Percentiles rank a stretch among this genome's conserved stretches.
phyloP scores from a whole-genome alignment of 805 yeast species.

The Tetrapisispora fleetii region DNA sequence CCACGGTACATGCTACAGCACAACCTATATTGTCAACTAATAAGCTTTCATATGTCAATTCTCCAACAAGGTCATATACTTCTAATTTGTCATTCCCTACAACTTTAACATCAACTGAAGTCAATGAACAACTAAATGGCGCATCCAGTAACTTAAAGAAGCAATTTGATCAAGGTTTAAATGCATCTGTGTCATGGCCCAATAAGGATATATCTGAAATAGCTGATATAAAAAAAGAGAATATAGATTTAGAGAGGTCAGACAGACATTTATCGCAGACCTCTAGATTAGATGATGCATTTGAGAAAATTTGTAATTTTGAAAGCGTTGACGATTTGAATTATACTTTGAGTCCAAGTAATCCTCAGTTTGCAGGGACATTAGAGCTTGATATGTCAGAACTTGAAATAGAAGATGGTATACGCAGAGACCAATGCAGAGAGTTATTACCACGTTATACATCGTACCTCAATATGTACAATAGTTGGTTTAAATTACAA shows the following conservation, averaged over 20 bases:
- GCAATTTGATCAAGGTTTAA: neutral
- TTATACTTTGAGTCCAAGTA: slow-evolving; percentile 8
- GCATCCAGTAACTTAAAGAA: neutral
- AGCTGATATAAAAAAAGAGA: slow-evolving; percentile 4
- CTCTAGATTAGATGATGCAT: slow-evolving; percentile 22
- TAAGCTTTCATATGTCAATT: neutral
- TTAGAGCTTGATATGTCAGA: slow-evolving; percentile 17
- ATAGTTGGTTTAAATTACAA: slow-evolving; percentile 34
- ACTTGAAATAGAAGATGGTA: neutral
- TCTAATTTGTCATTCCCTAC: neutral
- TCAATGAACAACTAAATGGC: neutral
- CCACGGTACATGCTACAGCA: neutral
- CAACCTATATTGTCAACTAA: neutral
- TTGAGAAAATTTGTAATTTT: slow-evolving; percentile 13
- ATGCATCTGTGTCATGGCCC: neutral
- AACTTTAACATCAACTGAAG: neutral
- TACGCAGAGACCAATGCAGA: neutral
- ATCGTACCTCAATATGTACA: slow-evolving; percentile 22
- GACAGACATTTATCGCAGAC: slow-evolving; percentile 22
- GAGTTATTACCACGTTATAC: slow-evolving; percentile 25
- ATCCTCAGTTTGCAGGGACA: slow-evolving; percentile 18
- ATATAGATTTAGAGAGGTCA: slow-evolving; percentile 16
- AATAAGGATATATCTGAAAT: neutral
- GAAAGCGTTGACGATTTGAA: neutral
- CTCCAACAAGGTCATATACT: neutral